These are phyloP conservation scores for Lonicera japonica DNA, from an alignment of 129 eudicot species.

Conservation along the genomic window DNA sequence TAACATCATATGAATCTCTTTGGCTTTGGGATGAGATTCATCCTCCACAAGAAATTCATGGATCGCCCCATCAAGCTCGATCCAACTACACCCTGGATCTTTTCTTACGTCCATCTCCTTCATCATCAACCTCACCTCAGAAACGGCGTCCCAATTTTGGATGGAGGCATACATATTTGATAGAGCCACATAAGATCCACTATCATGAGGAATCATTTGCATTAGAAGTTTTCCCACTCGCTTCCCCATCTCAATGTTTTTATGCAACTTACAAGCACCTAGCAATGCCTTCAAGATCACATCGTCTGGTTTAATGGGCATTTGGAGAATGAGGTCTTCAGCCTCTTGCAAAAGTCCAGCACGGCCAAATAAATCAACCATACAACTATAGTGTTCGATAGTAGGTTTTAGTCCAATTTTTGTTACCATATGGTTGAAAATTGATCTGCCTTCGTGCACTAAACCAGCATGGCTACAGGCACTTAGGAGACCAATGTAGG, in stretches of 20 bases:
- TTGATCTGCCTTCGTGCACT: conserved; percentile 34
- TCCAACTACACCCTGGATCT: conserved; percentile 68
- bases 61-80: conserved; percentile 46
- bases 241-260: conserved; percentile 39
- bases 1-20: conserved; percentile 40
- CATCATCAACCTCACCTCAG: conserved; percentile 41
- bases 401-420: conserved; percentile 33
- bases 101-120: conserved; percentile 39
- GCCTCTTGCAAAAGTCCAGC: conserved; percentile 50
- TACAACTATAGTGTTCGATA: conserved; percentile 52
- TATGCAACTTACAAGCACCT: conserved; percentile 51
- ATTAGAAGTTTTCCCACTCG: conserved; percentile 31
- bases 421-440: conserved; percentile 39
- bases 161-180: conserved; percentile 49
- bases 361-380: conserved; percentile 60
- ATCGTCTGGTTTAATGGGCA: conserved; percentile 40
- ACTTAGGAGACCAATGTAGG: conserved; percentile 34
- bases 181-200: conserved; percentile 51
- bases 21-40: conserved; percentile 33
- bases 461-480: conserved; percentile 63
- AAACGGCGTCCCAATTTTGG: conserved; percentile 41
- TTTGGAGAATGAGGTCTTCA: conserved; percentile 26
- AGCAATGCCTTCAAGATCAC: conserved; percentile 55
- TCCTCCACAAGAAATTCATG: conserved; percentile 57
- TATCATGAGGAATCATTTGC: conserved; percentile 31